Evolutionary conservation across 306 rosid species (phyloP).

Genomic region (Quercus dentata): DNA sequence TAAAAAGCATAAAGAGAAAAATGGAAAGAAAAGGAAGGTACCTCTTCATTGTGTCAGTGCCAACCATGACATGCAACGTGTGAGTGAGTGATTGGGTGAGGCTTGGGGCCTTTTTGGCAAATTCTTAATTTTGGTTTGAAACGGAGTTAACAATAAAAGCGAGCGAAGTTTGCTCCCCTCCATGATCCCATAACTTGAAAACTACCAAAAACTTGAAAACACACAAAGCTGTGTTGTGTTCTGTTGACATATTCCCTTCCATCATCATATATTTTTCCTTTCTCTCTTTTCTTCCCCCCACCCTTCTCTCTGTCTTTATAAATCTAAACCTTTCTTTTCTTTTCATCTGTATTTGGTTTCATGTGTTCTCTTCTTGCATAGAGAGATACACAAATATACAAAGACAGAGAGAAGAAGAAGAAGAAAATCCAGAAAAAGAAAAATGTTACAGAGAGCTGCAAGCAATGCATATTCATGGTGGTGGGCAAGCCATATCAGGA

Average conservation of each 20-base stretch:
- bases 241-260: no score
- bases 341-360: constrained; percentile 25
- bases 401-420: constrained; percentile 22
- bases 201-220: no score
- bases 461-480: constrained; percentile 99
- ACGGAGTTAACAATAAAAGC: constrained; percentile 27
- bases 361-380: constrained; percentile 39
- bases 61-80: constrained; percentile 10
- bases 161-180: constrained; percentile 84
- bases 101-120: neutral
- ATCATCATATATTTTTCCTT: no score
- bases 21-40: constrained; percentile 1
- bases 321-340: constrained; percentile 12
- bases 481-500: constrained; percentile 99
- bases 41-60: neutral
- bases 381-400: constrained; percentile 20
- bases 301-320: neutral
- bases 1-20: neutral
- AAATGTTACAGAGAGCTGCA: constrained; percentile 98
- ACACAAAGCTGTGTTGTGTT: no score
- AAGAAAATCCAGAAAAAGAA: constrained; percentile 10
- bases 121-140: constrained; percentile 6
- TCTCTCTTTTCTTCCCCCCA: constrained; percentile 30
- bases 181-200: constrained; percentile 50
- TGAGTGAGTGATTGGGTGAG: constrained; percentile 15